phyloP scores from a whole-genome alignment of 257 asterid genomes.

The Nicotiana obtusifolia region DNA sequence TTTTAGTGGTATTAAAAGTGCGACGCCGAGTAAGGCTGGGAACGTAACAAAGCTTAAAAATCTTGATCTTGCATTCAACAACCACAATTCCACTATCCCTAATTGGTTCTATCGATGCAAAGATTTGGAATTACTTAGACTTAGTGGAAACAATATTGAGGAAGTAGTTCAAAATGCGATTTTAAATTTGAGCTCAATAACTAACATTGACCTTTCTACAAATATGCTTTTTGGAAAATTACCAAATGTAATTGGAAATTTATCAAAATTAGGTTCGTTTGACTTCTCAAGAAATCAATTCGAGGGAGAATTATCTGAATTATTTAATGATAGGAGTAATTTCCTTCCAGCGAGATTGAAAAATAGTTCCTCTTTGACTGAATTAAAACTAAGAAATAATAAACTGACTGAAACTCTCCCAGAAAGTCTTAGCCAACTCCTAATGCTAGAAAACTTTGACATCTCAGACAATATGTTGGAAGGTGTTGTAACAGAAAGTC shows the following conservation, averaged over 20 bases:
- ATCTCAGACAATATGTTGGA: constrained; percentile 7
- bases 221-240: constrained; percentile 24
- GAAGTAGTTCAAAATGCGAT: constrained; percentile 18
- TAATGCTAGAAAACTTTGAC: background rate
- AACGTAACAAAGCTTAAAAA: constrained; percentile 21
- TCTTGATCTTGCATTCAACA: background rate
- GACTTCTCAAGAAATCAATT: background rate
- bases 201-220: background rate
- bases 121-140: background rate
- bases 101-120: constrained; percentile 25
- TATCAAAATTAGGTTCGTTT: background rate
- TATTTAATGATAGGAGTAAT: constrained; percentile 14
- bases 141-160: background rate
- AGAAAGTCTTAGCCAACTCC: constrained; percentile 22
- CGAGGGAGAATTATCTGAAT: constrained; percentile 14
- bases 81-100: constrained; percentile 24
- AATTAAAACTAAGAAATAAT: background rate
- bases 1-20: no score
- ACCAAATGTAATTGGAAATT: constrained; percentile 17
- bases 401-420: background rate
- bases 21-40: no score
- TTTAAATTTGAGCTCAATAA: constrained; percentile 22
- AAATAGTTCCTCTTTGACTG: background rate
- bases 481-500: constrained; percentile 25
- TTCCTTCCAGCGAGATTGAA: constrained; percentile 2